A percentile compares a stretch with the other conserved stretches of the same genome.
Conservation (phyloP, 805 yeast species). For the Yamadazyma paraphyllophila region DNA sequence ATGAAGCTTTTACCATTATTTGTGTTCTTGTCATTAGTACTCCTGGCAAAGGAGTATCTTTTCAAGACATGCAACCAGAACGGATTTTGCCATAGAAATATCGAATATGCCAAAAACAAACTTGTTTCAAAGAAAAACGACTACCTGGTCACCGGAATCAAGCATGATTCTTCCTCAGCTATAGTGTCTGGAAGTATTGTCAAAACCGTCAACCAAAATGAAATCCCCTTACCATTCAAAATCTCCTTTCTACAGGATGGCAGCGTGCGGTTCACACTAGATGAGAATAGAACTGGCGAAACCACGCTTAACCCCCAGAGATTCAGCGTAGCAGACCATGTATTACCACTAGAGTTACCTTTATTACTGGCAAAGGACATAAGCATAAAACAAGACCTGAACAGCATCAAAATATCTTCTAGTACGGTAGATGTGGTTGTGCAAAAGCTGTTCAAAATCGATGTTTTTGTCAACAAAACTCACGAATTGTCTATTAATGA, state of each 20-base stretch:
- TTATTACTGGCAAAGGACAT: conserved; percentile 23
- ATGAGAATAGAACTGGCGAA: conserved; percentile 50
- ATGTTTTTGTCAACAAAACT: conserved; percentile 43
- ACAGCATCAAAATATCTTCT: neutral
- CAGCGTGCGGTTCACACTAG: conserved; percentile 59
- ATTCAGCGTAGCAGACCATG: conserved; percentile 48
- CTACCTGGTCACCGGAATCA: conserved; percentile 1
- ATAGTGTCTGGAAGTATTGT: conserved; percentile 8
- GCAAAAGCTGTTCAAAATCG: conserved; percentile 8
- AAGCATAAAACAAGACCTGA: neutral
- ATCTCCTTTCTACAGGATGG: conserved; percentile 56
- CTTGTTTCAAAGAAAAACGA: neutral
- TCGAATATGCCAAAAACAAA: conserved; percentile 52
- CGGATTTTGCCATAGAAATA: conserved; percentile 81
- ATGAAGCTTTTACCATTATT: conserved; percentile 1
- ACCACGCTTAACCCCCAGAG: conserved; percentile 41
- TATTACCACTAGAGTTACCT: neutral
- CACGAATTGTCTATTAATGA: conserved; percentile 64
- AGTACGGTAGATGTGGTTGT: neutral
- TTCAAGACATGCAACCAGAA: conserved; percentile 77
- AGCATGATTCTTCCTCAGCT: conserved; percentile 2
- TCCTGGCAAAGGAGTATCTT: conserved; percentile 57
- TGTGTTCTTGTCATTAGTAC: conserved; percentile 5
- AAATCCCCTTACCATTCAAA: conserved; percentile 51
- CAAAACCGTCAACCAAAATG: conserved; percentile 3